Conservation (phyloP, 306 rosid genomes). For the Cucumis sativus region Cucumber_9930_V3 NC_026660.2:9547501-9548000, state of each 20-base stretch:
- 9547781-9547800: background rate
- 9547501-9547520: background rate
- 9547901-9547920: slow-evolving; percentile 90
- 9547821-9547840: background rate
- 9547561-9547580: no score
- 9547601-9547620: slow-evolving; percentile 95
- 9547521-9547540: background rate
- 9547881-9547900: background rate
- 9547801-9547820: background rate
- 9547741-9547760: background rate
- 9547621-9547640: slow-evolving; percentile 99
- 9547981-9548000: slow-evolving; percentile 7
- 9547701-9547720: background rate
- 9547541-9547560: background rate
- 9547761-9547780: background rate
- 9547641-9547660: slow-evolving; percentile 23
- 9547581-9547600: slow-evolving; percentile 48
- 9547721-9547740: background rate
- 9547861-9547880: background rate
- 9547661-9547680: no score
- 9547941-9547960: slow-evolving; percentile 75
- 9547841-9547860: background rate
- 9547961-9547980: slow-evolving; percentile 67
- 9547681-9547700: background rate
- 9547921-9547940: slow-evolving; percentile 76